These are phyloP conservation scores for Sugiyamaella mastotermitis DNA, from an alignment of 805 yeast genomes.

Conservation along the genomic window DNA sequence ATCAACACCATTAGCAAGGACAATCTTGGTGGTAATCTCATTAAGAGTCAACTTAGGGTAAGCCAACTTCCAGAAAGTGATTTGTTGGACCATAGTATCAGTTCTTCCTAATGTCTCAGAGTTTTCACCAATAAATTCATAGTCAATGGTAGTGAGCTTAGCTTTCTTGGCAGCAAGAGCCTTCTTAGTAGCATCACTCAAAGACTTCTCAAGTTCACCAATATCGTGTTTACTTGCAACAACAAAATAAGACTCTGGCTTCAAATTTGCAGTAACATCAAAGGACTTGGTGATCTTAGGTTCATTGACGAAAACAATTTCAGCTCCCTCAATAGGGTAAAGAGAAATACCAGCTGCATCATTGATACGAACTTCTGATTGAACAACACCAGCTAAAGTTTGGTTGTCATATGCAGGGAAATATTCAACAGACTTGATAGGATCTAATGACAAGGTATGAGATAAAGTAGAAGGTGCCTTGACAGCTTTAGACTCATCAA, in stretches of 20 bases:
- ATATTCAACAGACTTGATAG: constrained; percentile 44
- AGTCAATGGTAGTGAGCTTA: constrained; percentile 54
- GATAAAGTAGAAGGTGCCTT: constrained; percentile 60
- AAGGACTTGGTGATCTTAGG: constrained; percentile 46
- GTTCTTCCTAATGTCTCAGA: constrained; percentile 74
- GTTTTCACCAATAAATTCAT: constrained; percentile 55
- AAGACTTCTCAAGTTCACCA: constrained; percentile 39
- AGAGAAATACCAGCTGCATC: constrained; percentile 27
- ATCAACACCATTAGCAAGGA: constrained; percentile 75
- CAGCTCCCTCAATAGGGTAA: constrained; percentile 48
- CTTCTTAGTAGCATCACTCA: constrained; percentile 50
- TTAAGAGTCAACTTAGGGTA: constrained; percentile 53
- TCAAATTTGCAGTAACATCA: constrained; percentile 58
- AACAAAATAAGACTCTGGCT: constrained; percentile 50
- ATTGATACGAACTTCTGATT: constrained; percentile 50
- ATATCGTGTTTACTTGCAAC: constrained; percentile 34
- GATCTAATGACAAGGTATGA: constrained; percentile 56
- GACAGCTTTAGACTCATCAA: constrained; percentile 52
- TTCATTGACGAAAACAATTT: constrained; percentile 59
- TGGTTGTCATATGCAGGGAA: constrained; percentile 68
- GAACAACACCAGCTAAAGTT: constrained; percentile 67
- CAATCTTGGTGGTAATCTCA: constrained; percentile 67
- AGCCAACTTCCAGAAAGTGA: constrained; percentile 71
- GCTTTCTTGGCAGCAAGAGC: constrained; percentile 47
- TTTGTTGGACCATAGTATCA: constrained; percentile 65